A percentile compares a stretch with the other conserved stretches of the same genome.
phyloP scores from a whole-genome alignment of 345 rosid genomes.

The Lepidium didymum region DNA sequence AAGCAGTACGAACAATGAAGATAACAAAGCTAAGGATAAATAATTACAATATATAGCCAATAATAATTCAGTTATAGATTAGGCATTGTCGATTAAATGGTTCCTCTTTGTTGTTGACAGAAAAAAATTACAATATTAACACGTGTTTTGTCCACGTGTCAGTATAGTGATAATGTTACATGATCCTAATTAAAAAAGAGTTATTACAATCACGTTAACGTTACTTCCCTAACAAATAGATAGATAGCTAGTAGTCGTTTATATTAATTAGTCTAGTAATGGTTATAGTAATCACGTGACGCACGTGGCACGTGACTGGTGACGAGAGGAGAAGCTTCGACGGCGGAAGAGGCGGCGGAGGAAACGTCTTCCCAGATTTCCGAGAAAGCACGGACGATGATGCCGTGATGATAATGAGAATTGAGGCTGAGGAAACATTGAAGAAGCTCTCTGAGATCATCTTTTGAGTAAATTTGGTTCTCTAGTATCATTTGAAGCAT shows the following conservation, averaged over 20 bases:
- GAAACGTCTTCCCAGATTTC: constrained; percentile 78
- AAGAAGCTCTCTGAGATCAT: constrained; percentile 64
- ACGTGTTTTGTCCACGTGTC: not conserved
- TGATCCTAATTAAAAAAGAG: not conserved
- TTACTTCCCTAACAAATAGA: not conserved
- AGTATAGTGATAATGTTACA: not conserved
- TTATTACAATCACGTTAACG: constrained; percentile 6
- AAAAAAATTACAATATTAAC: not conserved
- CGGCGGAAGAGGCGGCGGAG: not conserved
- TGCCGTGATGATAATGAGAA: constrained; percentile 58
- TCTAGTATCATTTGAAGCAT: constrained; percentile 96
- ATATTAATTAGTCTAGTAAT: not conserved
- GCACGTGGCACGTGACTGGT: not conserved
- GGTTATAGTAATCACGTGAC: constrained; percentile 12
- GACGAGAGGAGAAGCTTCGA: constrained; percentile 4
- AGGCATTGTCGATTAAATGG: too few species aligned
- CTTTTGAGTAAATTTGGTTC: constrained; percentile 73
- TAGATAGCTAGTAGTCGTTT: not conserved
- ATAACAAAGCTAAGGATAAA: not conserved
- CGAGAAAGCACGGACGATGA: constrained; percentile 72
- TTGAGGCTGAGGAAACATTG: constrained; percentile 76
- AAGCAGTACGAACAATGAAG: not conserved
- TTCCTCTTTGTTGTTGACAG: too few species aligned
- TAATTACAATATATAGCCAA: not conserved
- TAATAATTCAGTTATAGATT: too few species aligned